Percentiles rank a stretch among this genome's conserved stretches.
phyloP scores from a whole-genome alignment of 768 basidiomycete species.

The Paxillus ammoniavirescens region DNA sequence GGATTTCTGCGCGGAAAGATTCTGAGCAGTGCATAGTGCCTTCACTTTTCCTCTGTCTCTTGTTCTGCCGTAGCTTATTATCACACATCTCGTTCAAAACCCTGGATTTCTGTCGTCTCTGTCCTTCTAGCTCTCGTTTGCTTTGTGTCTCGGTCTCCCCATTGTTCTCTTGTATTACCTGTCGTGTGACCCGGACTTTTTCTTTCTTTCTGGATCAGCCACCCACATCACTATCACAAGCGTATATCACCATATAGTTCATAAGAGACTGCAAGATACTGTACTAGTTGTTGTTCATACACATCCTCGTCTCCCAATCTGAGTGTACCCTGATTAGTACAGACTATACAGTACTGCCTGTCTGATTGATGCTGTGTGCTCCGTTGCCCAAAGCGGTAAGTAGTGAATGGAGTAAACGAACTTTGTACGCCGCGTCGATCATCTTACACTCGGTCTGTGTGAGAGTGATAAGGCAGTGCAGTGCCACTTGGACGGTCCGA shows the following conservation, averaged over 20 bases:
- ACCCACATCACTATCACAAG: conserved; percentile 26
- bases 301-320: conserved; percentile 8
- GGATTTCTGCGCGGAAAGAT: conserved; percentile 28
- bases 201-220: not conserved
- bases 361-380: conserved; percentile 5
- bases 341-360: not conserved
- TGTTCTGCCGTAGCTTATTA: not conserved
- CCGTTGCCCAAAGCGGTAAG: too few species aligned
- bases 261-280: conserved; percentile 29
- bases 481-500: conserved; percentile 16
- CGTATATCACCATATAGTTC: conserved; percentile 32
- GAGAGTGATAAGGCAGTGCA: conserved; percentile 22
- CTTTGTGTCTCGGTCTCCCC: conserved; percentile 9
- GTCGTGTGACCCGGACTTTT: conserved; percentile 2
- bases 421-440: conserved; percentile 7
- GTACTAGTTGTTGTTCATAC: conserved; percentile 33
- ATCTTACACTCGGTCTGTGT: conserved; percentile 3
- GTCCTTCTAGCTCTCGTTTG: conserved; percentile 1
- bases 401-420: not conserved
- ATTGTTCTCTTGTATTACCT: conserved; percentile 24
- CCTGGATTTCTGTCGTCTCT: not conserved
- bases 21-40: conserved; percentile 13
- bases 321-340: conserved; percentile 25
- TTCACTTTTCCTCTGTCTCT: not conserved
- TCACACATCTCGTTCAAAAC: conserved; percentile 7